Base-by-base conservation (phyloP, 257 asterid species). In the Anisodus acutangulus region DNA sequence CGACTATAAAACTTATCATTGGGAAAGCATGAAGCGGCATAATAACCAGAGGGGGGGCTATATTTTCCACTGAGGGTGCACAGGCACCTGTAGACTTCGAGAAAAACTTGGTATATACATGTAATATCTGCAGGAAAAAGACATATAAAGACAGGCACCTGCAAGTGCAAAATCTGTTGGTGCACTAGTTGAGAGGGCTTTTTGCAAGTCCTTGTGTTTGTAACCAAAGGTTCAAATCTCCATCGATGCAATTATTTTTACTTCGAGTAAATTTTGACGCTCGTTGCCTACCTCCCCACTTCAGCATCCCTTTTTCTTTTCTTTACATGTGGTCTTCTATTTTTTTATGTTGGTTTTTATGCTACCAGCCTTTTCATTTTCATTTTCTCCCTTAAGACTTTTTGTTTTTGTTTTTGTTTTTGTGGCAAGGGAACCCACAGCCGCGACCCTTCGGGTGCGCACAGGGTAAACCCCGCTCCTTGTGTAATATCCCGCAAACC, bases 281-380 rank as follows among this genome's bases (percentile, higher is more conserved):
- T 37, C 6, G 26, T 67, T 22, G 37, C 76, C 76, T 68, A 68
- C 22, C 76, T 68, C 17, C 76, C 47, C 47, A 66, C 11, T 66
- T 66, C 49, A 66, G 11, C 2, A 19, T 35, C 35, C 47, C 47
- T 66, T 64, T 66, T 41, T 41, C 45, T 41, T 41, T 41, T 41
- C 45, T 41, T 41, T 41, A 3, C 45, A 41, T 26, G 8, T 35
- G 47, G 47, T 66, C 74, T 66, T 66, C 74, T 66, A 35, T 66
- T 5, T 64, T 53, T 55, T 31, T 66, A 41, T 41, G 3, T 17
- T 66, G 45, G 11, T 39, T 35, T 66, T 66, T 12, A 66, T 12
- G 49, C 74, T 64, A 11, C 71, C 71, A 66, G n/a, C 71, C 71
- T 31, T 66, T 66, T 66, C 71, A 43, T 66, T 4, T 31, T 66